Evolutionary conservation across 495 filamentous ascomycete species (phyloP), one percentile per base, ranked within the genome.

Genomic region (Hyaloscypha finlandica): DNA sequence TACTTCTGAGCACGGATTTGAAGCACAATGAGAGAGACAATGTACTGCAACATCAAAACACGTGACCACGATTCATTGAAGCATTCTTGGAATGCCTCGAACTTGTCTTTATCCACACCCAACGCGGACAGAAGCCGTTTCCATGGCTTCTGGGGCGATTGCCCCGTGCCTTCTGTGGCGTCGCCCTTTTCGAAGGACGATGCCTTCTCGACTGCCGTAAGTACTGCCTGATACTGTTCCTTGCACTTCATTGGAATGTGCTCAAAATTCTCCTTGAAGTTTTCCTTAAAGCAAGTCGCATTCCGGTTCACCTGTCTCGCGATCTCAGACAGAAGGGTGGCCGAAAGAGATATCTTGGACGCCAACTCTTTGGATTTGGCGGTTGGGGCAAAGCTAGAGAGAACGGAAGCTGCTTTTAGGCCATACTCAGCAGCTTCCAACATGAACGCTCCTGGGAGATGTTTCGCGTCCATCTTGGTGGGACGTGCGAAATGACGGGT

Each of bases 1-100:
- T 37, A 59, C 56, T 37, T 59, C 56, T 59, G 56, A 20, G 56
- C 56, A 19, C 32, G 56, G 35, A 59, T 59, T 12, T 59, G 56
- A 20, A 59, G 56, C 31, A 59, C 56, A 59, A 59, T 20, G 8
- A 59, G 56, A 6, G 19, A 31, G 32, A 37, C 32, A 35, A 59
- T 37, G 9, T 5, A 37, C n/a, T 59, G 56, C 56, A 59, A 16
- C 56, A 59, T 32, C 32, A 32, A 16, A 8, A 20, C 32, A 25
- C 30, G 8, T 6, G 0, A 9, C 56, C 30, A 32, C 14, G 32
- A n/a, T 8, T n/a, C 31, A 19, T 59, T 19, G 4, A 59, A 16
- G 11, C 8, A 6, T 8, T 59, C 56, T 19, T 37, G 11, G 56
- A 59, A 59, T 9, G 1, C 29, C 29, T 16, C 29, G 2, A 39